These are phyloP conservation scores for Harringtonia lauricola DNA, from an alignment of 2,329 filamentous ascomycete genomes.

Conservation along the genomic window DNA sequence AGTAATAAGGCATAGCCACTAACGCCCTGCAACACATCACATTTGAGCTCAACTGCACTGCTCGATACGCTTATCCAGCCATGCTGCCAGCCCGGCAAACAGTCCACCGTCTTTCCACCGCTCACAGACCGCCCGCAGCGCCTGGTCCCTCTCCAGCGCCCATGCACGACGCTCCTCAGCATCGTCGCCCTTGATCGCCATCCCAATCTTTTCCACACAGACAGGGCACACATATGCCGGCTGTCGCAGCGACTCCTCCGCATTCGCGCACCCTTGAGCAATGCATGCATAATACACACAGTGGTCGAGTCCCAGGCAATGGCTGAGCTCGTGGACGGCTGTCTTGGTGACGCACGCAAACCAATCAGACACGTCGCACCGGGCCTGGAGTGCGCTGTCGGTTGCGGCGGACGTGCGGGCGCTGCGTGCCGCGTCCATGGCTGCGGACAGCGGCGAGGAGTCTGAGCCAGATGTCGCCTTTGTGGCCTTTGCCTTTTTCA, in stretches of 20 bases:
- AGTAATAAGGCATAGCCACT: too few species aligned
- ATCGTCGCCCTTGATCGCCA: slow-evolving; percentile 14
- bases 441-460: too few species aligned
- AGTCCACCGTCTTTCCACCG: slow-evolving; percentile 27
- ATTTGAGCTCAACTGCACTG: too few species aligned
- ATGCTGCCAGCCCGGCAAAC: slow-evolving; percentile 33
- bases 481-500: background rate
- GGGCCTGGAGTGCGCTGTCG: background rate
- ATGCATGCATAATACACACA: slow-evolving; percentile 54
- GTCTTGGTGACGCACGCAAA: slow-evolving; percentile 46
- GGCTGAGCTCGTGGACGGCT: slow-evolving; percentile 53
- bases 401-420: background rate
- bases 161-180: slow-evolving; percentile 13
- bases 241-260: slow-evolving; percentile 48
- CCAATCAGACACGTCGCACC: slow-evolving; percentile 27
- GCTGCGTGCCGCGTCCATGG: background rate
- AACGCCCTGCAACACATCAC: too few species aligned
- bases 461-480: background rate
- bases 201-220: slow-evolving; percentile 41
- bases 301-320: slow-evolving; percentile 56
- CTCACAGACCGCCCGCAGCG: slow-evolving; percentile 29
- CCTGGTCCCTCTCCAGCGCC: slow-evolving; percentile 25
- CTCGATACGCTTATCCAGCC: slow-evolving; percentile 22
- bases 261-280: slow-evolving; percentile 48
- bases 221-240: slow-evolving; percentile 53